Percentiles rank a stretch among this genome's conserved stretches.
Evolutionary conservation across 2,329 filamentous ascomycete genomes (phyloP).

Genomic region (Colletotrichum sp.): DNA sequence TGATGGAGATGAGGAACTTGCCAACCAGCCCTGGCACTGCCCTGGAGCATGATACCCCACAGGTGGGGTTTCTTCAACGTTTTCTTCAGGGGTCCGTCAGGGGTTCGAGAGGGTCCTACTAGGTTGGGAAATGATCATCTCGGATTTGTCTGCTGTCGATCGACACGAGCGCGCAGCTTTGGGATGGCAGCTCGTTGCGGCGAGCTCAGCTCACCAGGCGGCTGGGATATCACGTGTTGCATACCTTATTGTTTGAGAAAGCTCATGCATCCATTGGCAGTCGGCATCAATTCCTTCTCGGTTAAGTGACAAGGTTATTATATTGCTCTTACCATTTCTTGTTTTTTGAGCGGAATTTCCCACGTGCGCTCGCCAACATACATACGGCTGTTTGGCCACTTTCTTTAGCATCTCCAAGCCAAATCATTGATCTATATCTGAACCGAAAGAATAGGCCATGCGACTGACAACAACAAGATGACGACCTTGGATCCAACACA

Average conservation of each 20-base stretch:
- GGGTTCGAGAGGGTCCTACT: not conserved
- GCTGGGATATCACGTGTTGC: not conserved
- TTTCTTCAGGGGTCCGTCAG: not conserved
- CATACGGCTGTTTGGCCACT: not conserved
- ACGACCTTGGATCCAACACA: conserved; percentile 12
- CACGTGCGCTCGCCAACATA: not conserved
- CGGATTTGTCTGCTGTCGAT: not conserved
- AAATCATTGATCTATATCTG: not conserved
- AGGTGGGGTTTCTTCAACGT: not conserved
- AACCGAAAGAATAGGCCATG: not conserved
- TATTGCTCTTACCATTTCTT: not conserved
- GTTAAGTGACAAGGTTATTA: not conserved
- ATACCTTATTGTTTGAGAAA: not conserved
- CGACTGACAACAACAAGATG: not conserved
- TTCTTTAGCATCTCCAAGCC: not conserved
- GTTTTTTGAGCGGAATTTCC: not conserved
- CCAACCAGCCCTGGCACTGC: not conserved
- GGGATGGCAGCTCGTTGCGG: not conserved
- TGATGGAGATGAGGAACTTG: not conserved
- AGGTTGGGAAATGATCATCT: not conserved
- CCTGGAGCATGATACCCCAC: not conserved
- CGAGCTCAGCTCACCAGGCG: not conserved
- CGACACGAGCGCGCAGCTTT: not conserved
- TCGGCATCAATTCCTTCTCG: not conserved
- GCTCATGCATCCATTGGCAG: not conserved